These are phyloP conservation scores for Saccharomyces kudriavzevii DNA, from an alignment of 805 yeast species.

Conservation along the genomic window DNA sequence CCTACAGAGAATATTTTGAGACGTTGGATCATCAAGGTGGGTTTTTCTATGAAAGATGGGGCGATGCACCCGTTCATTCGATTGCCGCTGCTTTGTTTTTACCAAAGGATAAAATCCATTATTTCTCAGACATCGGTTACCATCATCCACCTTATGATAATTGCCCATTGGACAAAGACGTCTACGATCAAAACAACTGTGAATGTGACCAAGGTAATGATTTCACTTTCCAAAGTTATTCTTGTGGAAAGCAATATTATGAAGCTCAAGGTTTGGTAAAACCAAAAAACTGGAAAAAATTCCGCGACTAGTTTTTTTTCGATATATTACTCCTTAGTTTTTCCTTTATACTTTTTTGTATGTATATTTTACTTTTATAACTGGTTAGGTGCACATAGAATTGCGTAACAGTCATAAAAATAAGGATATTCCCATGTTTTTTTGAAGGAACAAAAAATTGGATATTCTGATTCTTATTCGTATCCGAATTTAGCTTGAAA, in stretches of 20 bases:
- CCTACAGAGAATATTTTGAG: conserved; percentile 60
- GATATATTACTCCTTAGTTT: not conserved
- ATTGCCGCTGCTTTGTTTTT: conserved; percentile 70
- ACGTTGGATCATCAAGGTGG: conserved; percentile 67
- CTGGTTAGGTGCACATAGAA: not conserved
- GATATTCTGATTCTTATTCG: not conserved
- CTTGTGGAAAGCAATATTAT: conserved; percentile 59
- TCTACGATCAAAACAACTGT: conserved; percentile 57
- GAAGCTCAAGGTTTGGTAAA: conserved; percentile 42
- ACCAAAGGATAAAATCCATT: conserved; percentile 55
- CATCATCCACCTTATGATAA: conserved; percentile 65
- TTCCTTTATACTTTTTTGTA: not conserved
- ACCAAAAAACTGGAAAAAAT: conserved; percentile 56
- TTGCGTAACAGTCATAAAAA: not conserved
- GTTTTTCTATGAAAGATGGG: conserved; percentile 86
- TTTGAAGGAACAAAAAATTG: not conserved
- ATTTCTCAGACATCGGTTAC: conserved; percentile 76
- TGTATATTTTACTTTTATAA: not conserved
- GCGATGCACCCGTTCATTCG: conserved; percentile 84
- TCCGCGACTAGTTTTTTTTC: conserved; percentile 3
- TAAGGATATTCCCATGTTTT: not conserved
- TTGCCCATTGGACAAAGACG: conserved; percentile 62
- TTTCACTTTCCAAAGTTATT: conserved; percentile 62
- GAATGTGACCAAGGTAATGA: conserved; percentile 65
- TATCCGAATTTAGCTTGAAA: not conserved